phyloP scores from a whole-genome alignment of 768 basidiomycete species.

The Rossbeevera mucosa region DNA sequence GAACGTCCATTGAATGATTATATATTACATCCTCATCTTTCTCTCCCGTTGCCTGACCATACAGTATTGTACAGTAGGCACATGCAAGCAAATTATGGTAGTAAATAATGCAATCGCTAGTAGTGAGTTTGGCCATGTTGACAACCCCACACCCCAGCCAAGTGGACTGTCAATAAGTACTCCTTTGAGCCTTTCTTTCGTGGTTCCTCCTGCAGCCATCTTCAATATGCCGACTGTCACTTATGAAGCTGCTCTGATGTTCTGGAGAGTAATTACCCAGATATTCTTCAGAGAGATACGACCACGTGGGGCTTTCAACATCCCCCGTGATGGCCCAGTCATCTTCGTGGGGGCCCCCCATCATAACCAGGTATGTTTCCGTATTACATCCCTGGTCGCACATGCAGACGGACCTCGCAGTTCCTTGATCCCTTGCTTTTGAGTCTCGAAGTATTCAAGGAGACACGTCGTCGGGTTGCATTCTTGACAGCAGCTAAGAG shows the following conservation, averaged over 20 bases:
- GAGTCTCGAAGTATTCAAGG: constrained; percentile 78
- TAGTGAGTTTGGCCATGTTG: constrained; percentile 29
- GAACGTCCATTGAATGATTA: constrained; percentile 15
- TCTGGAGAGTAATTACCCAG: constrained; percentile 83
- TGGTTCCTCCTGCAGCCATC: constrained; percentile 5
- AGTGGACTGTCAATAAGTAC: neutral
- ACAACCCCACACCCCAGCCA: neutral
- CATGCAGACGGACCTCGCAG: constrained; percentile 38
- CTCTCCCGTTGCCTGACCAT: constrained; percentile 15
- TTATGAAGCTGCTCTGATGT: constrained; percentile 76
- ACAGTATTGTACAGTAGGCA: constrained; percentile 31
- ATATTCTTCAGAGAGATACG: constrained; percentile 97
- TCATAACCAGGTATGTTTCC: constrained; percentile 69
- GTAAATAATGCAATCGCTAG: constrained; percentile 16
- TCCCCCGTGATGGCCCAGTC: constrained; percentile 84
- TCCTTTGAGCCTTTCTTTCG: constrained; percentile 1
- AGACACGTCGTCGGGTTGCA: constrained; percentile 75
- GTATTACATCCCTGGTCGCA: constrained; percentile 2
- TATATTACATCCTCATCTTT: constrained; percentile 19
- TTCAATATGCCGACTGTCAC: constrained; percentile 24
- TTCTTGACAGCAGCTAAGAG: constrained; percentile 90
- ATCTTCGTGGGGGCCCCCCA: constrained; percentile 94
- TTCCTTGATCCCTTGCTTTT: constrained; percentile 90
- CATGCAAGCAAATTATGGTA: constrained; percentile 20
- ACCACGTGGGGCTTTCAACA: constrained; percentile 90